Evolutionary conservation across 2,329 filamentous ascomycete species (phyloP).

Genomic region (Talaromyces marneffei): DNA sequence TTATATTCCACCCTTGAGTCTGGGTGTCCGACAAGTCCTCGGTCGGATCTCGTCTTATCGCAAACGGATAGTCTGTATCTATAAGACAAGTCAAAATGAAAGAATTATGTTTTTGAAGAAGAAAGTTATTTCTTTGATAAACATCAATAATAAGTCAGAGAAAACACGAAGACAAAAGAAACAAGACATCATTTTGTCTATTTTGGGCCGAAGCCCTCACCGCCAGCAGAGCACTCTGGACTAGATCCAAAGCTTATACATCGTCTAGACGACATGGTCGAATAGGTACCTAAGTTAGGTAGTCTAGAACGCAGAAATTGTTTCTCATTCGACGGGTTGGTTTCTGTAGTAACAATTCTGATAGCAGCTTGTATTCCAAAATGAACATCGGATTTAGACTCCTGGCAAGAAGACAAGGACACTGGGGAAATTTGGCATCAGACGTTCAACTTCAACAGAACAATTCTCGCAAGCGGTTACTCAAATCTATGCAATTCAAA

Average conservation of each 20-base stretch:
- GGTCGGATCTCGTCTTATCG: too few species aligned
- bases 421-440: too few species aligned
- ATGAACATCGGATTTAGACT: not conserved
- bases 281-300: too few species aligned
- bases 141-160: not conserved
- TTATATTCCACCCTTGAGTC: not conserved
- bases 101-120: not conserved
- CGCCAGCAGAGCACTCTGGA: not conserved
- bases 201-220: not conserved
- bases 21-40: not conserved
- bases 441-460: not conserved
- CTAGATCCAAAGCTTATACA: not conserved
- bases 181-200: not conserved
- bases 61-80: too few species aligned
- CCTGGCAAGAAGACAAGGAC: not conserved
- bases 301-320: too few species aligned
- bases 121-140: not conserved
- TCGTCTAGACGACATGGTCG: too few species aligned
- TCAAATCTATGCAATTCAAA: too few species aligned
- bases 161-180: not conserved
- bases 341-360: not conserved
- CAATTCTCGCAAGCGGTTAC: not conserved
- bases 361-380: not conserved
- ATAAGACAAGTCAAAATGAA: not conserved
- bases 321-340: not conserved